phyloP scores from a whole-genome alignment of 345 rosid genomes.

The Acer yangbiense region DNA sequence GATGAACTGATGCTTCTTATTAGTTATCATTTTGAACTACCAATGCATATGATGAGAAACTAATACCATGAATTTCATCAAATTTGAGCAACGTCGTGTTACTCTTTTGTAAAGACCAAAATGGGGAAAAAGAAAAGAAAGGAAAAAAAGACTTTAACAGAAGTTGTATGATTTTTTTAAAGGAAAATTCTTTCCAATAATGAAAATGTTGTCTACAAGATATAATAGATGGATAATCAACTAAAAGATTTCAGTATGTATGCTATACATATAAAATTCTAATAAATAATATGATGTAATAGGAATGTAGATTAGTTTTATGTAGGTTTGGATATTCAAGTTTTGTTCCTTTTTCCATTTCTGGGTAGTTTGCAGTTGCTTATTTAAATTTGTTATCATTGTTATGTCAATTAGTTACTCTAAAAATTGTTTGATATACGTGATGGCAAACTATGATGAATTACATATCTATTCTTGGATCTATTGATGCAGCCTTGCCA shows the following conservation, averaged over 20 bases:
- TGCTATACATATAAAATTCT: not conserved
- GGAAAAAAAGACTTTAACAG: not conserved
- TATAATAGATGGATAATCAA: not conserved
- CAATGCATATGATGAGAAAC: not conserved
- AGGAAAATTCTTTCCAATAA: not conserved
- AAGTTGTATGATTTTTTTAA: not conserved
- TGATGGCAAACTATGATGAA: not conserved
- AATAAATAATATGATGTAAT: not conserved
- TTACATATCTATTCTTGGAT: not conserved
- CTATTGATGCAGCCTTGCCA: not conserved
- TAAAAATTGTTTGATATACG: not conserved
- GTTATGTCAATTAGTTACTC: not conserved
- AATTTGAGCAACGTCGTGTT: not conserved
- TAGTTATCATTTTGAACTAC: not conserved
- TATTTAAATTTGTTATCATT: not conserved
- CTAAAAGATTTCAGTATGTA: not conserved
- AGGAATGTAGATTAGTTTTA: no score
- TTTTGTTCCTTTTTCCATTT: not conserved
- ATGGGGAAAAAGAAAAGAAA: not conserved
- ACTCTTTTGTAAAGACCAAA: not conserved
- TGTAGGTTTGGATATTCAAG: not conserved
- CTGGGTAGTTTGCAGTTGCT: not conserved
- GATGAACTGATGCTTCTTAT: not conserved
- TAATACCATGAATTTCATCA: not conserved
- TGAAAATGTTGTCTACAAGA: not conserved